Percentiles rank a stretch among this genome's conserved stretches.
These are phyloP conservation scores for Hawksworthiomyces lignivorus DNA, from an alignment of 2,329 filamentous ascomycete genomes.

Conservation along the genomic window DNA sequence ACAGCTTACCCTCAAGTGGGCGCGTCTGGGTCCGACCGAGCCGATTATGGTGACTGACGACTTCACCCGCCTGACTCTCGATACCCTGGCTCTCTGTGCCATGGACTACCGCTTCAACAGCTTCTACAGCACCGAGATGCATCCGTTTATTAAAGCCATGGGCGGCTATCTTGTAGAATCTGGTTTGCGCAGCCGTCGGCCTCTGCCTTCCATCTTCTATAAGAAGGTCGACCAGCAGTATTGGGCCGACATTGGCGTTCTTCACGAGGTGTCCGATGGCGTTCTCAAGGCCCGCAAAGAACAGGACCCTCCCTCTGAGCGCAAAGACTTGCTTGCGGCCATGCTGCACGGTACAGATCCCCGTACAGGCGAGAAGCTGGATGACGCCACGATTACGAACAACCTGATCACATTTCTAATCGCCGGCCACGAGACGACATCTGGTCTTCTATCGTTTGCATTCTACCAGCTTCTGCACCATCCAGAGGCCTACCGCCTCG, in stretches of 20 bases:
- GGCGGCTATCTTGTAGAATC: slow-evolving; percentile 52
- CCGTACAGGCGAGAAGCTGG: slow-evolving; percentile 57
- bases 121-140: too few species aligned
- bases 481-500: too few species aligned
- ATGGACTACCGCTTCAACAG: too few species aligned
- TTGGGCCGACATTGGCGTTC: slow-evolving; percentile 42
- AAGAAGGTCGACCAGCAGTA: slow-evolving; percentile 42
- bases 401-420: slow-evolving; percentile 73
- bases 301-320: slow-evolving; percentile 37
- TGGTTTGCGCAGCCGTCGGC: slow-evolving; percentile 41
- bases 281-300: slow-evolving; percentile 51
- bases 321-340: slow-evolving; percentile 60
- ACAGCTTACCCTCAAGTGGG: too few species aligned
- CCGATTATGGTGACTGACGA: too few species aligned
- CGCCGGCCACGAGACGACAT: too few species aligned
- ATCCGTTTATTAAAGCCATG: slow-evolving; percentile 66
- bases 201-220: slow-evolving; percentile 43
- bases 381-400: slow-evolving; percentile 54
- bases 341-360: slow-evolving; percentile 63
- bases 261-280: slow-evolving; percentile 50
- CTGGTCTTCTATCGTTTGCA: too few species aligned
- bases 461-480: too few species aligned
- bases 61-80: too few species aligned
- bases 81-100: too few species aligned
- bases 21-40: too few species aligned